phyloP scores from a whole-genome alignment of 768 basidiomycete species.

The Tulasnella sp. region DNA sequence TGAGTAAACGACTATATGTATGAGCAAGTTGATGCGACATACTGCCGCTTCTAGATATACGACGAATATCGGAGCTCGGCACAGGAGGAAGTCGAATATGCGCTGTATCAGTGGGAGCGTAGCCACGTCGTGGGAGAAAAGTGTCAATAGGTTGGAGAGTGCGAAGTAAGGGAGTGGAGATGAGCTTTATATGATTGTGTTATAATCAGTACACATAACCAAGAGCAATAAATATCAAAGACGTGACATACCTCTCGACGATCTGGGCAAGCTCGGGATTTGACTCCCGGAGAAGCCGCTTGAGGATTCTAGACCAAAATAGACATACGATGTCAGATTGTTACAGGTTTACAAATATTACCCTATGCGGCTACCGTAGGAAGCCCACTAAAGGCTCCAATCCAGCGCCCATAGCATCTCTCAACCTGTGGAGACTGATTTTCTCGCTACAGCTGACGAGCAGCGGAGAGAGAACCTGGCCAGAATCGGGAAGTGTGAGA shows the following conservation, averaged over 20 bases:
- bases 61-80: conserved; percentile 54
- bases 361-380: no score
- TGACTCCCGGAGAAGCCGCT: conserved; percentile 56
- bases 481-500: conserved; percentile 53
- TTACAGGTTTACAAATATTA: no score
- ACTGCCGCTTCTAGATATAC: conserved; percentile 82
- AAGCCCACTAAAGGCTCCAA: conserved; percentile 79
- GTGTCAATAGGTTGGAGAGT: conserved; percentile 77
- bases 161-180: conserved; percentile 82
- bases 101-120: conserved; percentile 83
- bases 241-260: conserved; percentile 46
- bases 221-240: background rate
- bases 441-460: conserved; percentile 36
- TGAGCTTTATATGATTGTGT: conserved; percentile 31
- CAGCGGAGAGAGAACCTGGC: conserved; percentile 32
- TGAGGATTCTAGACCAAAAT: conserved; percentile 45
- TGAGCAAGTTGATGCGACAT: conserved; percentile 25
- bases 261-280: conserved; percentile 60
- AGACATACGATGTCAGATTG: no score
- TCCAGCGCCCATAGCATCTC: conserved; percentile 81
- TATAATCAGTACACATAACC: no score
- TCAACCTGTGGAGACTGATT: conserved; percentile 60
- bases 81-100: conserved; percentile 80
- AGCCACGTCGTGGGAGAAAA: conserved; percentile 88
- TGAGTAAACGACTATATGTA: background rate